phyloP scores from a whole-genome alignment of 805 yeast genomes.

The Starmerella roubikii region DNA sequence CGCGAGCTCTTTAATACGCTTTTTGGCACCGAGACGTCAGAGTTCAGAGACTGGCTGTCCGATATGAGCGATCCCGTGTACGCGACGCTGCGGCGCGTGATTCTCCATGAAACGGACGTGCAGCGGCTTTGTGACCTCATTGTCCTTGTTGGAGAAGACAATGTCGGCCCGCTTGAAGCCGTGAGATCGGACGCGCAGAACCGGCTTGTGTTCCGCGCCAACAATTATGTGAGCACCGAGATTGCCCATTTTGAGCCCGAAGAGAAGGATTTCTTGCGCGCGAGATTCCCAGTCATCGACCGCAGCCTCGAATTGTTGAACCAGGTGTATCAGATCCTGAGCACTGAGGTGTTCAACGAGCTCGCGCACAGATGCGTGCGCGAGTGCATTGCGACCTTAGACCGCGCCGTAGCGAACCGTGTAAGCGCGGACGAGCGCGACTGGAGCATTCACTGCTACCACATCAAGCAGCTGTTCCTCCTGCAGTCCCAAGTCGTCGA shows the following conservation, averaged over 20 bases:
- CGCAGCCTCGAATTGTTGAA: constrained; percentile 52
- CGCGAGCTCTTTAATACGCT: constrained; percentile 40
- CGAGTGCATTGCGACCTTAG: constrained; percentile 45
- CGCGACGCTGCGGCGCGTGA: constrained; percentile 49
- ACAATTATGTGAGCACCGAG: constrained; percentile 50
- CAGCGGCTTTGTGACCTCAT: constrained; percentile 53
- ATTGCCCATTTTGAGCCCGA: constrained; percentile 50
- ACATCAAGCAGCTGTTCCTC: constrained; percentile 57
- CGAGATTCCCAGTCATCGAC: constrained; percentile 15
- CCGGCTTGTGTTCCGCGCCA: constrained; percentile 66
- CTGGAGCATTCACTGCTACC: constrained; percentile 48
- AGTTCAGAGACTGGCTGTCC: constrained; percentile 45
- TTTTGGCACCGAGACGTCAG: constrained; percentile 30
- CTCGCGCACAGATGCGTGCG: constrained; percentile 79
- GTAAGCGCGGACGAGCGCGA: constrained; percentile 15
- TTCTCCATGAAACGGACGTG: constrained; percentile 59
- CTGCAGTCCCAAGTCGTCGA: constrained; percentile 55
- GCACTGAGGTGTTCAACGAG: constrained; percentile 68
- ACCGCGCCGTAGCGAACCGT: constrained; percentile 19
- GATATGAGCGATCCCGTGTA: constrained; percentile 64
- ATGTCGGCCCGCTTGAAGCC: constrained; percentile 3
- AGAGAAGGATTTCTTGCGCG: constrained; percentile 41
- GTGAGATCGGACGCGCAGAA: constrained; percentile 41
- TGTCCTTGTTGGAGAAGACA: constrained; percentile 7
- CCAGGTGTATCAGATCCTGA: constrained; percentile 66